Base-by-base conservation (phyloP, 2,329 filamentous ascomycete species). In the Ophiosphaerella narmari region DNA sequence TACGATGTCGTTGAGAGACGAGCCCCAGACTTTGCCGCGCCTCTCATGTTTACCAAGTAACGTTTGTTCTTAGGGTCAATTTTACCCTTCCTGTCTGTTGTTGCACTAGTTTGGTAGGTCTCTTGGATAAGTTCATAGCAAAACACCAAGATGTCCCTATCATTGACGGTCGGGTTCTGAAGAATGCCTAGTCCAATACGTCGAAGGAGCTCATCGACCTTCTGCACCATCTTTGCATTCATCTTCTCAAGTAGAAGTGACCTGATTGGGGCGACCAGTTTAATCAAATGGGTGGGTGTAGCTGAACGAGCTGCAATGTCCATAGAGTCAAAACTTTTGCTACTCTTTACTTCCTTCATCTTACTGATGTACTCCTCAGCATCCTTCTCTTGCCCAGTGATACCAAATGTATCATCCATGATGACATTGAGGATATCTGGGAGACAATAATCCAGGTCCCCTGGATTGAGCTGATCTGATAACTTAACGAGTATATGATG, bases 301-400 rank as follows among this genome's bases (percentile, higher is more conserved):
- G 90, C 87, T 40, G 87, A 91, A 66, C 87, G 90, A 23, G 94
- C 89, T 57, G 97, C 81, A 13, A 97, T 80, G 72, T 97, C 93
- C 87, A 97, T 95, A 0, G 94, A 96, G 68, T 99, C 95, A 66
- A 92, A 96, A 69, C 92, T 97, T 79, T 97, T 99, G 79, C 90
- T 97, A 73, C 90, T 94, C 78, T 96, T 97, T 48, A 99, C 88
- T 75, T 99, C 94, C 74, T 95, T 96, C 87, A 95, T 97, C 73
- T 93, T 89, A 70, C 86, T 96, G 48, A 88, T 87, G 71, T 99
- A 99, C 45, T 92, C 94, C 63, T 97, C 91, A 0, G 93, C 93
- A 64, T 99, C 94, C 74, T 99, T 99, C 68, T 99, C 93, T 75
- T 96, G 89, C 2, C 94, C 94, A 31, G 89, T 88, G 5, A 86